Percentiles rank a stretch among this genome's conserved stretches.
Conservation (phyloP, 2,329 filamentous ascomycete genomes). For the Exophiala sp. region DNA sequence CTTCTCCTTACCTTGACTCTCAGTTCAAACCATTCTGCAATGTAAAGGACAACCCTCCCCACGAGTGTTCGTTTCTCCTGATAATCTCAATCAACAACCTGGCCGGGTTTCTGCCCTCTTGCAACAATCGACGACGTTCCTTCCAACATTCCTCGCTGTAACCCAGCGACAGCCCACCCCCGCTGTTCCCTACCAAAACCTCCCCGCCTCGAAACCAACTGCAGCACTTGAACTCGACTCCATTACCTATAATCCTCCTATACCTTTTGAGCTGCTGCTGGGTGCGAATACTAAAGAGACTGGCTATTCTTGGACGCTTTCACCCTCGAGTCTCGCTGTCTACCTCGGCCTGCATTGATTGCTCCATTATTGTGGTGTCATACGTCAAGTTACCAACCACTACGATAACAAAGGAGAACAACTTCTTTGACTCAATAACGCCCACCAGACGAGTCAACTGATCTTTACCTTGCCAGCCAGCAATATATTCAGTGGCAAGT, state of each 20-base stretch:
- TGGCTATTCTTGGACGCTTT: neutral
- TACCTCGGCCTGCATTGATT: slow-evolving; percentile 8
- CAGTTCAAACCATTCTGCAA: slow-evolving; percentile 19
- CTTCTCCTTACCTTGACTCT: slow-evolving; percentile 12
- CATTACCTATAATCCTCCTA: slow-evolving; percentile 20
- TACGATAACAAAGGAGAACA: slow-evolving; percentile 19
- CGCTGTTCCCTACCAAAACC: slow-evolving; percentile 8
- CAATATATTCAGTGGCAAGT: slow-evolving; percentile 7
- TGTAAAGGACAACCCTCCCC: slow-evolving; percentile 19
- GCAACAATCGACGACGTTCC: slow-evolving; percentile 22
- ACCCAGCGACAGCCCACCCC: slow-evolving; percentile 16
- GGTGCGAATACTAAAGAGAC: neutral
- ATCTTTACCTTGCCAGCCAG: slow-evolving; percentile 8
- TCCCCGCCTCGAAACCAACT: slow-evolving; percentile 10
- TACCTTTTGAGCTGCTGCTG: slow-evolving; percentile 16
- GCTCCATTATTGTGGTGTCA: slow-evolving; percentile 18
- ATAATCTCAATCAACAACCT: slow-evolving; percentile 14
- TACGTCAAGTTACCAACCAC: slow-evolving; percentile 8
- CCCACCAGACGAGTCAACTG: slow-evolving; percentile 5
- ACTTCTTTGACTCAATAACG: slow-evolving; percentile 12
- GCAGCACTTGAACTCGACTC: slow-evolving; percentile 7
- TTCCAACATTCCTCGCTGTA: slow-evolving; percentile 22
- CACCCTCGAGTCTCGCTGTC: slow-evolving; percentile 6
- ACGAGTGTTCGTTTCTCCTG: slow-evolving; percentile 19
- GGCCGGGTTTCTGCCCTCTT: slow-evolving; percentile 22